These are phyloP conservation scores for Schizophyllum amplum DNA, from an alignment of 1,284 basidiomycete genomes.

Conservation along the genomic window DNA sequence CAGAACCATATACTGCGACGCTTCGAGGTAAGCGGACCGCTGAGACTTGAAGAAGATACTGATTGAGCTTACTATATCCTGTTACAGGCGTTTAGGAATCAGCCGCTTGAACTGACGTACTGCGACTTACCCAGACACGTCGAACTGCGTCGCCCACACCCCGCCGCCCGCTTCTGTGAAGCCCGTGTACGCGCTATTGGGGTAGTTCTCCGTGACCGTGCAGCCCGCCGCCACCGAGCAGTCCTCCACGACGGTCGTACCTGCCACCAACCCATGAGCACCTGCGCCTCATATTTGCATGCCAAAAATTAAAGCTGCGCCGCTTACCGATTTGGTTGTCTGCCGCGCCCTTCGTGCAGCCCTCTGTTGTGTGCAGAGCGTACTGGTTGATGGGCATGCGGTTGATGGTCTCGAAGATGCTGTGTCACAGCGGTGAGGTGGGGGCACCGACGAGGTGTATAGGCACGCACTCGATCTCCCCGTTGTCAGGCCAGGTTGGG, in stretches of 20 bases:
- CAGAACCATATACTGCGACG: conserved; percentile 57
- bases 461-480: conserved; percentile 41
- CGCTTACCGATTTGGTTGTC: conserved; percentile 26
- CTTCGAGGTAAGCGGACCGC: conserved; percentile 1
- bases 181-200: conserved; percentile 42
- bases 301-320: no score
- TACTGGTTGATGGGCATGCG: conserved; percentile 37
- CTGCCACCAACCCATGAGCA: no score
- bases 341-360: conserved; percentile 14
- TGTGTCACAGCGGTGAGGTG: conserved; percentile 8
- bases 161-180: conserved; percentile 57
- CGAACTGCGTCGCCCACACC: conserved; percentile 56
- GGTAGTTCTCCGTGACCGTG: conserved; percentile 39
- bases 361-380: conserved; percentile 29
- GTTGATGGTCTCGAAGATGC: conserved; percentile 43
- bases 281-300: no score
- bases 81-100: conserved; percentile 1
- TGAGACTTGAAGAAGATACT: conserved; percentile 3
- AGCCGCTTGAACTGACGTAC: no score
- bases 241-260: conserved; percentile 16
- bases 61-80: conserved; percentile 15
- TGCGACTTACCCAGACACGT: conserved; percentile 37
- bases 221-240: conserved; percentile 45
- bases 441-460: neutral
- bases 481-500: conserved; percentile 43